Evolutionary conservation across 345 rosid species (phyloP).

Genomic region (Pistacia vera): DNA sequence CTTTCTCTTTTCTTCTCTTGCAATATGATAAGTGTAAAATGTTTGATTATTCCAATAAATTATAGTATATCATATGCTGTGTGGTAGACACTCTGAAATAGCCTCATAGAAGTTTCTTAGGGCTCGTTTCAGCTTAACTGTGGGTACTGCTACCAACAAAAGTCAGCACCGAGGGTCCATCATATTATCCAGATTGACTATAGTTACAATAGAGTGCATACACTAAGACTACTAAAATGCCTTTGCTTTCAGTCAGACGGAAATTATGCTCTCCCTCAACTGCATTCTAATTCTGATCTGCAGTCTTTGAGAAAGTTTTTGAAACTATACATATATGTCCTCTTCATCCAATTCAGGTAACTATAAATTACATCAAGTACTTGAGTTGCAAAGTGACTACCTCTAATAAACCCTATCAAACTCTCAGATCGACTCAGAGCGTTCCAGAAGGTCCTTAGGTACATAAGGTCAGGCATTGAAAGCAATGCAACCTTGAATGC

Average conservation of each 20-base stretch:
- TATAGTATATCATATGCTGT: not conserved
- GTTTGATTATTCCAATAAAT: not conserved
- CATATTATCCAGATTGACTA: not conserved
- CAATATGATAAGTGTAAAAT: not conserved
- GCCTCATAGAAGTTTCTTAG: not conserved
- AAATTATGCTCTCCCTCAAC: not conserved
- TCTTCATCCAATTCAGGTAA: not conserved
- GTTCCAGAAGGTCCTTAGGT: constrained; percentile 74
- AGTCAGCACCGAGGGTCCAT: not conserved
- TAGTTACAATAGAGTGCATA: not conserved
- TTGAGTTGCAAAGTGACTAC: constrained; percentile 10
- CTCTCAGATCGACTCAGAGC: constrained; percentile 72
- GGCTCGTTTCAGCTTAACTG: too few species aligned
- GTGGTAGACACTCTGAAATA: not conserved
- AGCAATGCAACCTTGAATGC: constrained; percentile 85
- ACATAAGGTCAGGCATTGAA: constrained; percentile 73
- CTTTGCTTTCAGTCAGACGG: not conserved
- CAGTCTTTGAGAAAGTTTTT: not conserved
- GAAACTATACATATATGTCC: not conserved
- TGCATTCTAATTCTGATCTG: not conserved
- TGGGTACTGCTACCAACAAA: too few species aligned
- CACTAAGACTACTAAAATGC: not conserved
- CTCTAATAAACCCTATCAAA: not conserved
- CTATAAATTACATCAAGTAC: not conserved
- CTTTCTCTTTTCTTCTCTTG: not conserved